Evolutionary conservation across 371 early-diverging fungal species (phyloP), one percentile per base, ranked within the genome.

Genomic region (Circinella umbellata): DNA sequence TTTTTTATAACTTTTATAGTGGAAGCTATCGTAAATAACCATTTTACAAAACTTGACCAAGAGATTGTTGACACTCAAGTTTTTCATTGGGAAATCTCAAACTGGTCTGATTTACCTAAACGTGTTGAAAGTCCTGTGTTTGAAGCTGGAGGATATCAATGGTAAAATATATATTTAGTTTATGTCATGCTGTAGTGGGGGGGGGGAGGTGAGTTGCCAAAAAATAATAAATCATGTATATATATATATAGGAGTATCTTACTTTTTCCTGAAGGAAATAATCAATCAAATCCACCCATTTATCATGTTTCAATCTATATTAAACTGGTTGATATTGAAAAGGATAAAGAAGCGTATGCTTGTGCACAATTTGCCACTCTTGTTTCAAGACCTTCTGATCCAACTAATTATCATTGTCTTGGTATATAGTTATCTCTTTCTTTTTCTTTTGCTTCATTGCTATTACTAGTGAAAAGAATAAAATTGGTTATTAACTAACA

Each of bases 81-180:
- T 49, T 73, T 71, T 60, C 86, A 85, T 61, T 88, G 88, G 88
- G 73, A 83, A 10, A 80, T 88, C 55, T 67, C 64, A 18, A 79
- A 79, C 67, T 88, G 85, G 84, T 75, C 69, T 20, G 63, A 63
- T 13, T 34, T 63, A 27, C 63, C 63, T n/a, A 14, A 39, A 7
- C 18, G 20, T 9, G 18, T 63, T 3, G 20, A 63, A 27, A 35
- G 63, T 3, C 47, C 63, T 15, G 27, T 27, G 0, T 63, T 63
- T 63, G 63, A 63, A 63, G 63, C 27, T n/a, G 63, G 63, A 39
- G 46, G 63, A 27, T 47, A 18, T 63, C 42, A 18, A 9, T 63
- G 63, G 63, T 63, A 39, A 38, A 47, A 51, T 15, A n/a, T 51
- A 5, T n/a, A 15, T 27, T 27, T 27, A 27, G 2, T 27, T 27